These are phyloP conservation scores for Mycena belliarum DNA, from an alignment of 768 basidiomycete species.

Conservation along the genomic window DNA sequence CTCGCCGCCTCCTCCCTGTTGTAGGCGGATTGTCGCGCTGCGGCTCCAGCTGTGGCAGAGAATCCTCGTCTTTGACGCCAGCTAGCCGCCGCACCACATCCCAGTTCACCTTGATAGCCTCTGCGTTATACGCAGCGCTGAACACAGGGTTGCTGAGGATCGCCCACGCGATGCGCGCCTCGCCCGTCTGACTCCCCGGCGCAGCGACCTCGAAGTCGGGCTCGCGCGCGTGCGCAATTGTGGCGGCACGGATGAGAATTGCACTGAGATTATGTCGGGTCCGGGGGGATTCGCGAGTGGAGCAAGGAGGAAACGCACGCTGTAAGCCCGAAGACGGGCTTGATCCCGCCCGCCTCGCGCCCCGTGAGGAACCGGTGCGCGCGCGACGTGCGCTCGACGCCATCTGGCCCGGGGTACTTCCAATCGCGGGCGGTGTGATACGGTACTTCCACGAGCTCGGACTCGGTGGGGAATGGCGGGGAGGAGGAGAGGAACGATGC, in stretches of 20 bases:
- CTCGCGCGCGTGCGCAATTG: slow-evolving; percentile 49
- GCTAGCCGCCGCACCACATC: neutral
- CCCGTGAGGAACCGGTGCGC: slow-evolving; percentile 86
- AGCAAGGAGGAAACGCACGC: slow-evolving; percentile 53
- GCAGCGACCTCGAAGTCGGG: slow-evolving; percentile 46
- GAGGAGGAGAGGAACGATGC: slow-evolving; percentile 64
- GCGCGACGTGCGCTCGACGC: slow-evolving; percentile 39
- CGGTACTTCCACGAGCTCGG: slow-evolving; percentile 52
- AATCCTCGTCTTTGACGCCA: neutral
- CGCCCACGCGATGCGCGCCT: slow-evolving; percentile 40
- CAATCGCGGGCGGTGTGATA: slow-evolving; percentile 70
- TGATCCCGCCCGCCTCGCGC: slow-evolving; percentile 79
- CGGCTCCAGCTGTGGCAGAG: too few species aligned
- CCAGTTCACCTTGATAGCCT: slow-evolving; percentile 38
- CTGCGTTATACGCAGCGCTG: slow-evolving; percentile 38
- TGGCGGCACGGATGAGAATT: slow-evolving; percentile 48
- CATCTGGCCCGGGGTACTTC: slow-evolving; percentile 42
- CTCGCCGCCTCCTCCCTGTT: too few species aligned
- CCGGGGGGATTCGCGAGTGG: neutral
- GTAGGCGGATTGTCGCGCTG: too few species aligned
- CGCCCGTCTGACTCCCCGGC: slow-evolving; percentile 35
- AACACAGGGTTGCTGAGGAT: slow-evolving; percentile 38
- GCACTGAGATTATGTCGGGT: slow-evolving; percentile 37
- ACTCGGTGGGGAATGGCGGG: slow-evolving; percentile 57
- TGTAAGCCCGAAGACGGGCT: slow-evolving; percentile 85